phyloP scores from a whole-genome alignment of 768 basidiomycete species.

The Tulasnella sp. region DNA sequence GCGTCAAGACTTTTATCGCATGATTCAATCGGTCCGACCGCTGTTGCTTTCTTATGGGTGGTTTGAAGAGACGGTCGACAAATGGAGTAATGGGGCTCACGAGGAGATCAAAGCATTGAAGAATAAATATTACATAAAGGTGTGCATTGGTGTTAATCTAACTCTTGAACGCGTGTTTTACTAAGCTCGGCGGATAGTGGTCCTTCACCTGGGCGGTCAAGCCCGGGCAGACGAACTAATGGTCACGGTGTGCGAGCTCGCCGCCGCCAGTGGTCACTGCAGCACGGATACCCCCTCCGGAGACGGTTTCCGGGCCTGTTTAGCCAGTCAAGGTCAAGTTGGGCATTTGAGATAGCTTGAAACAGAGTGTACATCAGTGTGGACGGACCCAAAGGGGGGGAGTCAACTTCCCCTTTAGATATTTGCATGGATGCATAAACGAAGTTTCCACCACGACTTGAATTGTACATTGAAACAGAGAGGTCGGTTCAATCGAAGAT shows the following conservation, averaged over 20 bases:
- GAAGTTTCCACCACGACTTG: too few relatives aligned
- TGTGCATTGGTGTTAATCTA: neutral
- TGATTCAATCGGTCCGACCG: neutral
- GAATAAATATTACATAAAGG: neutral
- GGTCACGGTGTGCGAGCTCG: neutral
- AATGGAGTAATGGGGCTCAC: neutral
- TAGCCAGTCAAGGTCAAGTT: too few relatives aligned
- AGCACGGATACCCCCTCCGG: too few relatives aligned
- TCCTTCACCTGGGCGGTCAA: neutral
- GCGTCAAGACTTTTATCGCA: neutral
- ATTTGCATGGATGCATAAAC: too few relatives aligned
- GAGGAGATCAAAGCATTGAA: neutral
- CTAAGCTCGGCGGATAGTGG: neutral
- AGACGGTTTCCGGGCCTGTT: too few relatives aligned
- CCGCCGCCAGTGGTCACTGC: too few relatives aligned
- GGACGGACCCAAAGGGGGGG: too few relatives aligned
- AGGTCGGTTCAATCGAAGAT: too few relatives aligned
- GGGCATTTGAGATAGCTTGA: too few relatives aligned
- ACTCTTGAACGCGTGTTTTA: neutral
- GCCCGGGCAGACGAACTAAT: neutral
- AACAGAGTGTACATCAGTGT: too few relatives aligned
- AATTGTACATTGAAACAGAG: too few relatives aligned
- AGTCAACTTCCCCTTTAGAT: too few relatives aligned
- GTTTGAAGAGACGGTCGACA: slow-evolving; percentile 2
- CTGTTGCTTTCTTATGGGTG: slow-evolving; percentile 1